Percentiles rank a stretch among this genome's conserved stretches.
phyloP scores from a whole-genome alignment of 1,284 basidiomycete genomes.

The Boletus hoseneyae region DNA sequence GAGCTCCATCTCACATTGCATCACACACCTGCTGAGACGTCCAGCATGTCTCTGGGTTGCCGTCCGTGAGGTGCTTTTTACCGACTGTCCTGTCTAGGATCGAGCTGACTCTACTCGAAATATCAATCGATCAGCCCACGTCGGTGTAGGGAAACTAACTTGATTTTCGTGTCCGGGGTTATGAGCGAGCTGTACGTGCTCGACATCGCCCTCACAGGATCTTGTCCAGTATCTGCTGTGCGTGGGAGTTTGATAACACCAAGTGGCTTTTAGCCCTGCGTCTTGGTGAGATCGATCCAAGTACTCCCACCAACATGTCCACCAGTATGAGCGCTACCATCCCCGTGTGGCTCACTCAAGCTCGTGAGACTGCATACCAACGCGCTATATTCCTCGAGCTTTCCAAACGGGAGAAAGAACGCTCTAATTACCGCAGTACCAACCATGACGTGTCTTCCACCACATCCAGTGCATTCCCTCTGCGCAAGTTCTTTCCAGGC shows the following conservation, averaged over 20 bases:
- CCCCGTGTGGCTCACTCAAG: slow-evolving; percentile 21
- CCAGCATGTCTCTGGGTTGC: slow-evolving; percentile 78
- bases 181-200: slow-evolving; percentile 20
- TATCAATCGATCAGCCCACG: slow-evolving; percentile 3
- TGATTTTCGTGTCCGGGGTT: slow-evolving; percentile 45
- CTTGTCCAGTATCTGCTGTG: slow-evolving; percentile 4
- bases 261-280: background rate
- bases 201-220: slow-evolving; percentile 21
- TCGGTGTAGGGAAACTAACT: slow-evolving; percentile 34
- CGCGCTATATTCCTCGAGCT: slow-evolving; percentile 14
- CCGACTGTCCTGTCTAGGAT: slow-evolving; percentile 73
- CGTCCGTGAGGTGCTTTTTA: slow-evolving; percentile 69
- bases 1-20: slow-evolving; percentile 5
- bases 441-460: slow-evolving; percentile 1
- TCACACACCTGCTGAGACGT: slow-evolving; percentile 71
- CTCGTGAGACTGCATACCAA: slow-evolving; percentile 16
- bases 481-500: slow-evolving; percentile 20
- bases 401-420: slow-evolving; percentile 27
- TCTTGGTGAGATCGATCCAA: background rate
- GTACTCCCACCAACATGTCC: slow-evolving; percentile 11
- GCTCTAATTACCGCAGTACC: slow-evolving; percentile 17
- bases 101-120: slow-evolving; percentile 67
- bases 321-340: background rate
- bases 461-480: background rate
- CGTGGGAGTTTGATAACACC: slow-evolving; percentile 16